phyloP scores from a whole-genome alignment of 371 early-diverging fungal genomes.

The Actinomortierella wolfii region DNA sequence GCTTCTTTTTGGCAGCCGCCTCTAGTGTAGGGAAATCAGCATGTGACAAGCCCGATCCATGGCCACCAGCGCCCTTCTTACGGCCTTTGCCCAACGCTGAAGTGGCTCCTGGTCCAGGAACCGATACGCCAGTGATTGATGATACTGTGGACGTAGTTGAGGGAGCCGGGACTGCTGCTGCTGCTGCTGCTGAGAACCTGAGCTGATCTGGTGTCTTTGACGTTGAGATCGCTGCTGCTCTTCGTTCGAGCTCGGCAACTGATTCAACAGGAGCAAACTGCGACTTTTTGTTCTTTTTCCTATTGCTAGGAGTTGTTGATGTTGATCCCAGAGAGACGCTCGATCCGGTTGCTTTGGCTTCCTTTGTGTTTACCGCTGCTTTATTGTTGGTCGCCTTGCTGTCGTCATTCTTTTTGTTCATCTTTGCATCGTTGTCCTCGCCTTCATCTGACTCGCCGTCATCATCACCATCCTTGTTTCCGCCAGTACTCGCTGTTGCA shows the following conservation, averaged over 20 bases:
- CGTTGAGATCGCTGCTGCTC: conserved; percentile 17
- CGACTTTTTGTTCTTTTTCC: conserved; percentile 22
- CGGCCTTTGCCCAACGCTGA: conserved; percentile 27
- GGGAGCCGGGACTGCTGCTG: conserved; percentile 12
- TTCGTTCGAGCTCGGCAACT: too few species aligned
- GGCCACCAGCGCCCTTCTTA: conserved; percentile 20
- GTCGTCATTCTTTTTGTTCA: not conserved
- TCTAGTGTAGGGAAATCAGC: conserved; percentile 36
- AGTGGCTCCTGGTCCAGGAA: conserved; percentile 41
- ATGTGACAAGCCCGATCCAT: conserved; percentile 33
- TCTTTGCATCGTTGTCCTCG: conserved; percentile 9
- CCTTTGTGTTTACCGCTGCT: too few species aligned
- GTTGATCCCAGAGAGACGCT: not conserved
- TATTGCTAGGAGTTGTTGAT: conserved; percentile 25
- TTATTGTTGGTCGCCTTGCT: not conserved
- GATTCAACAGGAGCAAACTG: too few species aligned
- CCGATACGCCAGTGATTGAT: conserved; percentile 23
- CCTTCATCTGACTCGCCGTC: conserved; percentile 21
- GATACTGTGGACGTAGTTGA: conserved; percentile 9
- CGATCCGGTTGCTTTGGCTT: too few species aligned
- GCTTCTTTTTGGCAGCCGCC: conserved; percentile 12
- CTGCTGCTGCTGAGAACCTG: conserved; percentile 30
- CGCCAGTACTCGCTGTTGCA: not conserved
- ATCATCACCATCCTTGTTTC: conserved; percentile 5
- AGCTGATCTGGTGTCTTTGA: conserved; percentile 31